Evolutionary conservation across 179 eudicot species (phyloP), one percentile per base, ranked within the genome.

Genomic region (Camellia oleifera): DNA sequence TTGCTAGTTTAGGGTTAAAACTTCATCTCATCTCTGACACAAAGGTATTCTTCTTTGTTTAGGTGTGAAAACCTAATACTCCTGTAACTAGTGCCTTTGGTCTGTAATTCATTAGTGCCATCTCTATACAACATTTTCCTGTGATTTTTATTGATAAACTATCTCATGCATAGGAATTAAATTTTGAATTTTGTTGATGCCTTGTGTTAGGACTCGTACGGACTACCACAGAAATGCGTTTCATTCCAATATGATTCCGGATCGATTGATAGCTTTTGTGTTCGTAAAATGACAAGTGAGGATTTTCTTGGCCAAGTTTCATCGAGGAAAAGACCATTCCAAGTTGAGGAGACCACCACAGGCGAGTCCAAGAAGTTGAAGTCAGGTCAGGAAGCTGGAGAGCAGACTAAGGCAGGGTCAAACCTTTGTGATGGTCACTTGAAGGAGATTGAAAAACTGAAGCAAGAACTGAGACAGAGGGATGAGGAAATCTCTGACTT

Each of bases 391-490:
- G 66, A 44, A 76, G 62, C 48, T 50, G 84, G 72, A 74, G 83
- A 77, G 72, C 76, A 82, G 77, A 68, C 73, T 2, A 57, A 53
- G 66, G 42, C 77, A 15, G 70, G 72, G 10, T 52, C 61, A 54
- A 13, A 65, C 54, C 54, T 60, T 18, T 87, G 88, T 81, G 89
- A 84, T 23, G 86, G 71, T 45, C 92, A 88, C 63, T 60, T 86
- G 79, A 80, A 88, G 83, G 99, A 96, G 83, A 90, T 94, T 44
- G 84, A 92, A 73, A 86, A 87, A 81, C 78, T 96, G 87, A 92
- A 94, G 86, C 77, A 83, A 58, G 79, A 88, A 77, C 74, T 96
- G 45, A 86, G 77, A 58, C 84, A 87, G 77, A 89, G 91, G 81
- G 97, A 96, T 53, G 18, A 84, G 69, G 93, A 90, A 84, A 92